Conservation (phyloP, 139 green algal species). For the Desmodesmus armatus region DNA sequence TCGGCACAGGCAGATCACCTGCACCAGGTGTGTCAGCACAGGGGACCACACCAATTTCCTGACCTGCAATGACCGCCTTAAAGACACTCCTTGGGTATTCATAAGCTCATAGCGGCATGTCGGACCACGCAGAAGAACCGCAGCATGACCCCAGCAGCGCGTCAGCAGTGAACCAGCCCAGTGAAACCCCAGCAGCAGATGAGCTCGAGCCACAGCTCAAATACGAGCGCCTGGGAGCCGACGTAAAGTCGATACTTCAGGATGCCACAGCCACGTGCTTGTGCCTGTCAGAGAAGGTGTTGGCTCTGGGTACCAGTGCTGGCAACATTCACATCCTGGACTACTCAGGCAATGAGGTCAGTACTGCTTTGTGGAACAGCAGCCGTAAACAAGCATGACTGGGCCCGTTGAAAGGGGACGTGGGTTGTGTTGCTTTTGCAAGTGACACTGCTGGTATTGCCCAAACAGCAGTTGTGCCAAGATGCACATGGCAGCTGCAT, state of each 20-base stretch:
- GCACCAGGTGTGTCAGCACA: neutral
- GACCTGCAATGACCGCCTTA: neutral
- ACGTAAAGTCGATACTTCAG: constrained; percentile 63
- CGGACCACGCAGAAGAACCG: neutral
- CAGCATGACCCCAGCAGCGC: neutral
- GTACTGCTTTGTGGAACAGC: neutral
- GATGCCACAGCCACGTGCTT: constrained; percentile 64
- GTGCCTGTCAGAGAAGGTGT: constrained; percentile 86
- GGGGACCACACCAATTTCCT: no score
- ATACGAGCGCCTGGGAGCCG: constrained; percentile 74
- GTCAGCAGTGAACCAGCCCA: no score
- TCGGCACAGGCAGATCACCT: no score
- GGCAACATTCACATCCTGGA: constrained; percentile 90
- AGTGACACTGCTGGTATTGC: no score
- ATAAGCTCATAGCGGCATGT: neutral
- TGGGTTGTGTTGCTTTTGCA: no score
- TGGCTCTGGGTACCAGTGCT: constrained; percentile 84
- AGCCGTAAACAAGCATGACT: neutral
- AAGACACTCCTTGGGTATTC: neutral
- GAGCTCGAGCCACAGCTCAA: constrained; percentile 89
- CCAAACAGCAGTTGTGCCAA: no score
- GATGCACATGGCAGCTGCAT: no score
- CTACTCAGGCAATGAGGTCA: constrained; percentile 87
- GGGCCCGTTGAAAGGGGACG: neutral
- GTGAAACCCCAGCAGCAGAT: constrained; percentile 8